These are phyloP conservation scores for Lactifluus volemus DNA, from an alignment of 768 basidiomycete genomes.

Conservation along the genomic window DNA sequence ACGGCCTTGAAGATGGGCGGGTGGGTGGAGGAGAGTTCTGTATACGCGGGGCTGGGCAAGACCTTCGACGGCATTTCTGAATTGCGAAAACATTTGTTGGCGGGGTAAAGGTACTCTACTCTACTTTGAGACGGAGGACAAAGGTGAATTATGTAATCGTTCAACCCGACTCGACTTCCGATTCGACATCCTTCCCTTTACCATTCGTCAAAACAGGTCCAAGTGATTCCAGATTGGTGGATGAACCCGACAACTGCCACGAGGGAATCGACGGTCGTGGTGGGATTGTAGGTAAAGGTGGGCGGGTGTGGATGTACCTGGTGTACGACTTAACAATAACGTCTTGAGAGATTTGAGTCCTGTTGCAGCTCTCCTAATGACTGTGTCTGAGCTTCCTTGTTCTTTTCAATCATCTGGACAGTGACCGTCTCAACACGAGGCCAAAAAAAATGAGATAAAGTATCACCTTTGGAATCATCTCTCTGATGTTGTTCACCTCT, in stretches of 20 bases:
- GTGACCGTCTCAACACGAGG: background rate
- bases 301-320: constrained; percentile 40
- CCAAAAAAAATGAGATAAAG: background rate
- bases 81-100: constrained; percentile 59
- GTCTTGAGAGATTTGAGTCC: constrained; percentile 94
- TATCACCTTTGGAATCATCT: constrained; percentile 86
- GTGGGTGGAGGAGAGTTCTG: constrained; percentile 24
- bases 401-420: constrained; percentile 86
- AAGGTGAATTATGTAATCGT: background rate
- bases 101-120: background rate
- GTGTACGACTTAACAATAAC: constrained; percentile 67
- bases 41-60: constrained; percentile 42
- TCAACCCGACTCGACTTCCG: background rate
- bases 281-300: constrained; percentile 41
- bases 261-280: constrained; percentile 74
- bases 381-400: constrained; percentile 74
- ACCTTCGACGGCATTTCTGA: constrained; percentile 64
- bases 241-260: constrained; percentile 68
- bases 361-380: constrained; percentile 84
- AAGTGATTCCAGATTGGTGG: constrained; percentile 4
- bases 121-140: no score
- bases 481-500: constrained; percentile 82
- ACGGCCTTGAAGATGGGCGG: constrained; percentile 21
- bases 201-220: constrained; percentile 30
- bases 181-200: constrained; percentile 48